These are phyloP conservation scores for Epichloe elymi DNA, from an alignment of 2,329 filamentous ascomycete genomes.

Conservation along the genomic window DNA sequence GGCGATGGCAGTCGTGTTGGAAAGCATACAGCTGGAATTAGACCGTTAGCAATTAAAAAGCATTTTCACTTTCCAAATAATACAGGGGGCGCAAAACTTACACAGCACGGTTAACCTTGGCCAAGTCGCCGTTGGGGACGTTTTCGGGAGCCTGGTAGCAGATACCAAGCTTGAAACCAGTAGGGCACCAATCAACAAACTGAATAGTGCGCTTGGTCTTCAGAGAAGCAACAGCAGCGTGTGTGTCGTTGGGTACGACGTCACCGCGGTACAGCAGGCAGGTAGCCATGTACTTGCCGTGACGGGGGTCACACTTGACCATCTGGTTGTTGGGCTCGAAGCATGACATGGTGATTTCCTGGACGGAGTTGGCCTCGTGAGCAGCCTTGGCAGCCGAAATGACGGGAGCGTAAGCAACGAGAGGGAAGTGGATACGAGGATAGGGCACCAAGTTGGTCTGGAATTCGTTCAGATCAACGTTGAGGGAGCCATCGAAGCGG, in stretches of 20 bases:
- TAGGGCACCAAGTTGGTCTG: slow-evolving; percentile 99
- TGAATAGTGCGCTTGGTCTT: slow-evolving; percentile 99
- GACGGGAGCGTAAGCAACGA: slow-evolving; percentile 90
- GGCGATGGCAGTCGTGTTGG: slow-evolving; percentile 96
- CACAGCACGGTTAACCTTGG: slow-evolving; percentile 97
- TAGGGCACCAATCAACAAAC: slow-evolving; percentile 99
- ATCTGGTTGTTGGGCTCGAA: slow-evolving; percentile 99
- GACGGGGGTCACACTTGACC: slow-evolving; percentile 98
- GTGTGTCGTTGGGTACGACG: slow-evolving; percentile 91
- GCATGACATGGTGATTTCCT: slow-evolving; percentile 97
- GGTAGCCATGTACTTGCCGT: slow-evolving; percentile 99
- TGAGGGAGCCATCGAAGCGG: slow-evolving; percentile 95
- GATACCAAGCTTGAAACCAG: slow-evolving; percentile 99
- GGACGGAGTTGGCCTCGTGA: slow-evolving; percentile 95
- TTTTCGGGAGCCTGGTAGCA: slow-evolving; percentile 97
- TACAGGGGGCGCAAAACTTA: slow-evolving; percentile 37
- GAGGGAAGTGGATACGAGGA: slow-evolving; percentile 97
- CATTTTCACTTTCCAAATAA: background rate
- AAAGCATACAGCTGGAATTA: slow-evolving; percentile 73
- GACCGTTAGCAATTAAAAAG: slow-evolving; percentile 12
- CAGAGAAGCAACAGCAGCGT: slow-evolving; percentile 82
- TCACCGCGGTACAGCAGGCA: slow-evolving; percentile 97
- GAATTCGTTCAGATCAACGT: slow-evolving; percentile 99
- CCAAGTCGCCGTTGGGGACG: slow-evolving; percentile 92
- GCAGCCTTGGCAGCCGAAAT: slow-evolving; percentile 90